phyloP scores from a whole-genome alignment of 2,329 filamentous ascomycete genomes.

The Aspergillus felis region DNA sequence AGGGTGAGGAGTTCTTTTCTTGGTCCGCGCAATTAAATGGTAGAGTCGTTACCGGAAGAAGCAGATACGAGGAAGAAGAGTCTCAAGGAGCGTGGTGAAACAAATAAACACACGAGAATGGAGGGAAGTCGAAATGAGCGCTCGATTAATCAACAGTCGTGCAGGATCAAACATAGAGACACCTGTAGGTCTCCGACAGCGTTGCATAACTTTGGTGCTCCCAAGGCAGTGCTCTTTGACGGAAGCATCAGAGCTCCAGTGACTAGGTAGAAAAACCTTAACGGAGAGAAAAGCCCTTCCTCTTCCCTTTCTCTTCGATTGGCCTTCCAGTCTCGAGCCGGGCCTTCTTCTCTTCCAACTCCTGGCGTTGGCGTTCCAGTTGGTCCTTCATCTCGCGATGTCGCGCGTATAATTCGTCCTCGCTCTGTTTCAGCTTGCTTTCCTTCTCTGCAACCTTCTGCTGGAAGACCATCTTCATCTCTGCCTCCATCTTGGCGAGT shows the following conservation, averaged over 20 bases:
- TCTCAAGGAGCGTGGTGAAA: constrained; percentile 29
- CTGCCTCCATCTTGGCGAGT: constrained; percentile 99
- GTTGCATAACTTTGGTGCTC: constrained; percentile 18
- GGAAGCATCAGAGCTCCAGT: constrained; percentile 10
- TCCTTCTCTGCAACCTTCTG: constrained; percentile 99
- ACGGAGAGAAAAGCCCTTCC: constrained; percentile 98
- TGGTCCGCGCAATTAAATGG: constrained; percentile 21
- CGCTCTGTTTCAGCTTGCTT: constrained; percentile 98
- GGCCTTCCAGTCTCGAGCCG: constrained; percentile 93
- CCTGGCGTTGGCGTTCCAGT: constrained; percentile 86
- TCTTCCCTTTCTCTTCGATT: constrained; percentile 95
- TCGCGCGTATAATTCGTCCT: constrained; percentile 95
- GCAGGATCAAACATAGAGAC: constrained; percentile 22
- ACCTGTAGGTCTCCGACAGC: constrained; percentile 17
- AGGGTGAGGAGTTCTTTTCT: constrained; percentile 20
- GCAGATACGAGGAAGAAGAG: constrained; percentile 26
- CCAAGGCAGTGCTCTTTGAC: constrained; percentile 12
- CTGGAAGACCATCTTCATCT: constrained; percentile 99
- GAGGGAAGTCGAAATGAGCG: constrained; percentile 20
- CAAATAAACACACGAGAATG: constrained; percentile 25
- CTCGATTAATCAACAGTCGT: constrained; percentile 26
- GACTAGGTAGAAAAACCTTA: constrained; percentile 47
- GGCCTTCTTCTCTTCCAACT: constrained; percentile 97
- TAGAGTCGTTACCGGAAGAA: constrained; percentile 31
- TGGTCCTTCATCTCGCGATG: constrained; percentile 99